Evolutionary conservation across 2,329 filamentous ascomycete genomes (phyloP), one percentile per base, ranked within the genome.

Genomic region (Bertia moriformis): DNA sequence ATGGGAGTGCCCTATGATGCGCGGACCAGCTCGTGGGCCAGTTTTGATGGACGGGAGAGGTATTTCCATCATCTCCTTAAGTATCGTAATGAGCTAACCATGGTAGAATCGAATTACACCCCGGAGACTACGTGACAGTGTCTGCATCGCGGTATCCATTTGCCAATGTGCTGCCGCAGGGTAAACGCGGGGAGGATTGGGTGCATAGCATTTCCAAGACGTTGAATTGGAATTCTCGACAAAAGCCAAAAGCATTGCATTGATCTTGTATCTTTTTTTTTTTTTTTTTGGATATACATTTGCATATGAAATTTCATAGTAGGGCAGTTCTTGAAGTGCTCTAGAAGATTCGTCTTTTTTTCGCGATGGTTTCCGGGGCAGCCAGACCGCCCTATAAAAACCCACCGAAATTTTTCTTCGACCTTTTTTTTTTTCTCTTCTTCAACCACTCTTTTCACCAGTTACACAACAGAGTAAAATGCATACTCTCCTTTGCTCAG

Each of bases 1-100:
- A 65, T 82, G 29, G 80, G 78, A 3, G 78, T 84, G 5, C 80
- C 80, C 0, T 84, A 83, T 44, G 76, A 83, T 56, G 77, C 78
- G 2, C 60, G 80, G 19, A 73, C 77, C 3, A 79, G 72, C 45
- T 78, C 71, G 12, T 84, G 79, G 78, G 80, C 78, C 12, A 83
- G 77, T 49, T 85, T 85, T 49, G 80, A 85, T 50, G 80, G 80
- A 1, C 65, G 76, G 40, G 75, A 84, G 54, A 35, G 32, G 32
- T 35, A 18, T 7, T 7, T 10, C 15, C 32, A 7, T n/a, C n/a
- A n/a, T n/a, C n/a, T n/a, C n/a, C n/a, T n/a, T n/a, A n/a, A n/a
- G n/a, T n/a, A n/a, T n/a, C n/a, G n/a, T n/a, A n/a, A n/a, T n/a
- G n/a, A n/a, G 32, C 12, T 48, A 33, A 41, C 27, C 12, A 37